Conservation (phyloP, 2,329 filamentous ascomycete genomes). For the Aureobasidium zeae region DNA sequence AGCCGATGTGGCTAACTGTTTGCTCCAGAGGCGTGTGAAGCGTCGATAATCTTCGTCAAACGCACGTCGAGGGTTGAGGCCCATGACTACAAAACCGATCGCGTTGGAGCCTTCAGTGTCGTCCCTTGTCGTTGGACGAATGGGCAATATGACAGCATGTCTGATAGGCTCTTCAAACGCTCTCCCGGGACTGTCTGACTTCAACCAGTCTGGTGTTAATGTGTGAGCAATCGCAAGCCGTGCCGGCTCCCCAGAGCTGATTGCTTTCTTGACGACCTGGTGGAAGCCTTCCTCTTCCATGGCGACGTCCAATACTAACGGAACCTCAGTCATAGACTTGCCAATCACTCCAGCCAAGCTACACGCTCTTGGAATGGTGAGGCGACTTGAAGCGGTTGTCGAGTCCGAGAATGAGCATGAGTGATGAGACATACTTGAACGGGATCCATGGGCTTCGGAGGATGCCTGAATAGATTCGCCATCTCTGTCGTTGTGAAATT, state of each 20-base stretch:
- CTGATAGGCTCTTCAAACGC: slow-evolving; percentile 27
- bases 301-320: neutral
- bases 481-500: slow-evolving; percentile 13
- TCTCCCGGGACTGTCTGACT: slow-evolving; percentile 8
- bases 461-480: slow-evolving; percentile 1
- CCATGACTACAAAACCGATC: slow-evolving; percentile 28
- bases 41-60: slow-evolving; percentile 29
- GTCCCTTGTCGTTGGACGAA: slow-evolving; percentile 25
- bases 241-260: slow-evolving; percentile 3
- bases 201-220: slow-evolving; percentile 7
- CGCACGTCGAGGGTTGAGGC: slow-evolving; percentile 27
- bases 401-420: neutral
- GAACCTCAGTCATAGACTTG: neutral
- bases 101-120: slow-evolving; percentile 21
- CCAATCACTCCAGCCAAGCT: slow-evolving; percentile 13
- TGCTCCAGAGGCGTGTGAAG: slow-evolving; percentile 26
- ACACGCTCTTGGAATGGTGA: slow-evolving; percentile 9
- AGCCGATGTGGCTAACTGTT: slow-evolving; percentile 27
- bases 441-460: neutral
- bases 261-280: slow-evolving; percentile 6
- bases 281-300: slow-evolving; percentile 8
- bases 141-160: slow-evolving; percentile 25
- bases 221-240: neutral
- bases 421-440: neutral
- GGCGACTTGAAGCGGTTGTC: neutral